phyloP scores from a whole-genome alignment of 2,329 filamentous ascomycete genomes.

The Ophiostoma pallidulum region DNA sequence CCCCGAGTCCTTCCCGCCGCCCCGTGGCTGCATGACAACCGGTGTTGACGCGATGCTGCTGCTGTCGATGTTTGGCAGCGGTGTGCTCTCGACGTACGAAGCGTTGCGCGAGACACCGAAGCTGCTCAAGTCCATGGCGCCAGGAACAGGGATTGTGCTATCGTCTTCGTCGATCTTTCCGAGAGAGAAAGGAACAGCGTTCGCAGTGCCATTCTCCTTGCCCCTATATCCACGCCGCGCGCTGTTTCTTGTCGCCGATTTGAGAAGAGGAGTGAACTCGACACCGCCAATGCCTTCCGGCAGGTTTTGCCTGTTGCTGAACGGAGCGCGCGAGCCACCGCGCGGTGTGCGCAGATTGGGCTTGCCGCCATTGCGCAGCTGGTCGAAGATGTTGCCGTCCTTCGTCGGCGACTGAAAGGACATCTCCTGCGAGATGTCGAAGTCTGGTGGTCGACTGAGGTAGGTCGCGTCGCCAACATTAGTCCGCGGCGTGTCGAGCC shows the following conservation, averaged over 20 bases:
- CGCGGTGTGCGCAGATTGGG: conserved; percentile 64
- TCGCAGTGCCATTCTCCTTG: conserved; percentile 48
- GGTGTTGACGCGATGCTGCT: conserved; percentile 82
- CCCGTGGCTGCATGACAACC: conserved; percentile 57
- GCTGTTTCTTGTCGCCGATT: conserved; percentile 65
- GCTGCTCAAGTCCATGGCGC: conserved; percentile 59
- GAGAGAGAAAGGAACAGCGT: conserved; percentile 59
- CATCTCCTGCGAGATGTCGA: conserved; percentile 79
- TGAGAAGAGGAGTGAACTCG: conserved; percentile 92
- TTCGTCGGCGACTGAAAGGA: conserved; percentile 77
- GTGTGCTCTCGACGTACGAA: conserved; percentile 59
- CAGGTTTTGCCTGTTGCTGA: conserved; percentile 63
- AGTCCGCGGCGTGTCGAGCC: conserved; percentile 78
- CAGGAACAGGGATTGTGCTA: conserved; percentile 53
- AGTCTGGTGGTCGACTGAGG: conserved; percentile 57
- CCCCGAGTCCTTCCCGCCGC: conserved; percentile 45
- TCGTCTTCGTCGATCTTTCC: conserved; percentile 60
- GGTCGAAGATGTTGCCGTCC: conserved; percentile 65
- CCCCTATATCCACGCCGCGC: conserved; percentile 47
- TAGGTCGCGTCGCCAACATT: conserved; percentile 78
- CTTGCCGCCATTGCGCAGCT: conserved; percentile 58
- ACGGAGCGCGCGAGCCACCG: conserved; percentile 49
- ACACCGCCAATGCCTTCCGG: conserved; percentile 54
- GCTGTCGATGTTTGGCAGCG: conserved; percentile 63
- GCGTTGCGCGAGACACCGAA: conserved; percentile 57